Evolutionary conservation across 352 stramenopile genomes (phyloP).

Genomic region (Pythium coloratum): DNA sequence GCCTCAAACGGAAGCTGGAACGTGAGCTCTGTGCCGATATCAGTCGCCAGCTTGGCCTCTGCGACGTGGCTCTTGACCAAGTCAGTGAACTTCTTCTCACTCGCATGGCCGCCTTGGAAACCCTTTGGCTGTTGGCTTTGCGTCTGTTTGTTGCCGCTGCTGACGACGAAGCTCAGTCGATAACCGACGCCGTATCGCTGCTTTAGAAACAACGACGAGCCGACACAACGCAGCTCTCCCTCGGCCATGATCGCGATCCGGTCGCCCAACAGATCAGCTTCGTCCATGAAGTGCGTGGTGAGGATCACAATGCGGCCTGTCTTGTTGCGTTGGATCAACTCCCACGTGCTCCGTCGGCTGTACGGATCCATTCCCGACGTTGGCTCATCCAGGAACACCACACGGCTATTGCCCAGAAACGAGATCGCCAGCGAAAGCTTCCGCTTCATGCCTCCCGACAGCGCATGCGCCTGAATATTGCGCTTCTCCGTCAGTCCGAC

Average conservation of each 20-base stretch:
- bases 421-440: slow-evolving; percentile 79
- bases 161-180: slow-evolving; percentile 53
- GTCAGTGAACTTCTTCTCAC: slow-evolving; percentile 3
- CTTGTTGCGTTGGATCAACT: slow-evolving; percentile 73
- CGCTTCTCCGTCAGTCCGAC: slow-evolving; percentile 92
- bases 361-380: slow-evolving; percentile 95
- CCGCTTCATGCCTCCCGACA: slow-evolving; percentile 82
- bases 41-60: slow-evolving; percentile 41
- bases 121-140: not conserved
- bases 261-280: slow-evolving; percentile 91
- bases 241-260: slow-evolving; percentile 90
- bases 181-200: slow-evolving; percentile 78
- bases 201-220: slow-evolving; percentile 83
- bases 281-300: slow-evolving; percentile 92
- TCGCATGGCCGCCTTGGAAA: not conserved
- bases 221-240: slow-evolving; percentile 52
- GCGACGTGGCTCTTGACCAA: slow-evolving; percentile 42
- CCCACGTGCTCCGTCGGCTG: slow-evolving; percentile 80
- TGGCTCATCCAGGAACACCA: slow-evolving; percentile 88
- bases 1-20: slow-evolving; percentile 74
- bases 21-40: slow-evolving; percentile 75
- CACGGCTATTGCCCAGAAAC: slow-evolving; percentile 65
- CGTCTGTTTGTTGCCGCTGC: not conserved
- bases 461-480: slow-evolving; percentile 40
- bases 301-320: slow-evolving; percentile 78